phyloP scores from a whole-genome alignment of 1,284 basidiomycete species.

The Sparassis latifolia region DNA sequence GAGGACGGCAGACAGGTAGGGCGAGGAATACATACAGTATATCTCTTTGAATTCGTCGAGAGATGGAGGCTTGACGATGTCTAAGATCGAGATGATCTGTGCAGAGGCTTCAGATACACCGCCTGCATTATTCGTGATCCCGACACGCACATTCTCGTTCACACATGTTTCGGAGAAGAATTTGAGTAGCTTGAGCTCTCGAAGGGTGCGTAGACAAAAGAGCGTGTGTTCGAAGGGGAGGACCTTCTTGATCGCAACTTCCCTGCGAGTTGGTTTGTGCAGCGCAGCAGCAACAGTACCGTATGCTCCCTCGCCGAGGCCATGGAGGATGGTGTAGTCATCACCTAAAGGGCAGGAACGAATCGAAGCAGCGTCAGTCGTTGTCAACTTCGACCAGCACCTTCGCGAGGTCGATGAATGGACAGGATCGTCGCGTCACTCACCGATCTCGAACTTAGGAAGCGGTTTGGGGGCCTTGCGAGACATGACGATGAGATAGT shows the following conservation, averaged over 20 bases:
- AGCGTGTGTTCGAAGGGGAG: constrained; percentile 82
- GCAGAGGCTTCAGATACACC: neutral
- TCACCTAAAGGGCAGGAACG: constrained; percentile 38
- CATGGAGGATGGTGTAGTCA: constrained; percentile 70
- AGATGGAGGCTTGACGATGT: constrained; percentile 76
- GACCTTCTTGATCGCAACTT: constrained; percentile 81
- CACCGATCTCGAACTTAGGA: constrained; percentile 66
- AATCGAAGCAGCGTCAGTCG: constrained; percentile 2
- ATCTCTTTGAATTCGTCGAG: constrained; percentile 82
- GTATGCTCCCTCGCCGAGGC: constrained; percentile 74
- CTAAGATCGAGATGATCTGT: constrained; percentile 81
- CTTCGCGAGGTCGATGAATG: neutral
- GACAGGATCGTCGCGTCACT: constrained; percentile 11
- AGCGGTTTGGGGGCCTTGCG: constrained; percentile 36
- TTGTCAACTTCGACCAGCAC: neutral
- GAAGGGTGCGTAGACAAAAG: constrained; percentile 71
- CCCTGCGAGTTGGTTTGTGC: constrained; percentile 54
- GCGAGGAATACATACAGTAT: constrained; percentile 41
- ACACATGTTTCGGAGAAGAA: constrained; percentile 81
- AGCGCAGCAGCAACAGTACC: constrained; percentile 67
- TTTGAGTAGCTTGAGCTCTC: constrained; percentile 77
- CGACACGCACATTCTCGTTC: constrained; percentile 58
- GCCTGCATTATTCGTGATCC: constrained; percentile 20
- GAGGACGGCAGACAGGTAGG: neutral
- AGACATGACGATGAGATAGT: constrained; percentile 16